phyloP scores from a whole-genome alignment of 169 alveolate species.

The Cryptosporidium baileyi region DNA sequence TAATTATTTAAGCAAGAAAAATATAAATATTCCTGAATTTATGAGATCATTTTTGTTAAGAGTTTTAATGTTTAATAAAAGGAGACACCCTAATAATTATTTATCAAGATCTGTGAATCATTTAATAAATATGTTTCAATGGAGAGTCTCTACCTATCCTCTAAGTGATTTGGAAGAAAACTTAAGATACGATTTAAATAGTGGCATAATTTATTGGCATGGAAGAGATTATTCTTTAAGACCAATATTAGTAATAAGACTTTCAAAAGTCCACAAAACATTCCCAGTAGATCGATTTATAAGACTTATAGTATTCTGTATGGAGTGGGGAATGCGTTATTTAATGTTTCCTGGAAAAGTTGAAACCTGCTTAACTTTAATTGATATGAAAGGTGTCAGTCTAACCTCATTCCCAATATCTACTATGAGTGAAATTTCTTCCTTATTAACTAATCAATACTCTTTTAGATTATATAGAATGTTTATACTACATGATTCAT shows the following conservation, averaged over 20 bases:
- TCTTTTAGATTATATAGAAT: constrained; percentile 77
- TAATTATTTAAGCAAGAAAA: background rate
- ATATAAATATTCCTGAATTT: constrained; percentile 66
- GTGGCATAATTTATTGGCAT: constrained; percentile 77
- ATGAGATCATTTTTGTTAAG: constrained; percentile 74
- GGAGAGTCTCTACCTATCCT: constrained; percentile 74
- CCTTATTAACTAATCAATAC: constrained; percentile 77
- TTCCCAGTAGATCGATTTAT: constrained; percentile 70
- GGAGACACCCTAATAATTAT: constrained; percentile 69
- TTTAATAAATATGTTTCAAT: constrained; percentile 70
- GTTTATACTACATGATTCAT: constrained; percentile 77
- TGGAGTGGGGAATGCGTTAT: constrained; percentile 79
- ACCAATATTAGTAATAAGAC: constrained; percentile 72
- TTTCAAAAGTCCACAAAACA: constrained; percentile 50
- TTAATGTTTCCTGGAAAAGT: constrained; percentile 77
- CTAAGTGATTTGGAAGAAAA: constrained; percentile 70
- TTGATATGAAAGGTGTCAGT: constrained; percentile 77
- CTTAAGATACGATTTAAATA: constrained; percentile 57
- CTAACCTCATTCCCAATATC: constrained; percentile 75
- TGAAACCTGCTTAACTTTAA: constrained; percentile 75
- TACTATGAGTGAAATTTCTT: constrained; percentile 76
- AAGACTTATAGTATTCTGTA: constrained; percentile 73
- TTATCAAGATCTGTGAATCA: constrained; percentile 71
- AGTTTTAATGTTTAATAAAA: constrained; percentile 71
- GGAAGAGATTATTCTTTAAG: constrained; percentile 76